Conservation (phyloP, 2,329 filamentous ascomycete genomes). For the Neofusicoccum kwambonambiense region DNA sequence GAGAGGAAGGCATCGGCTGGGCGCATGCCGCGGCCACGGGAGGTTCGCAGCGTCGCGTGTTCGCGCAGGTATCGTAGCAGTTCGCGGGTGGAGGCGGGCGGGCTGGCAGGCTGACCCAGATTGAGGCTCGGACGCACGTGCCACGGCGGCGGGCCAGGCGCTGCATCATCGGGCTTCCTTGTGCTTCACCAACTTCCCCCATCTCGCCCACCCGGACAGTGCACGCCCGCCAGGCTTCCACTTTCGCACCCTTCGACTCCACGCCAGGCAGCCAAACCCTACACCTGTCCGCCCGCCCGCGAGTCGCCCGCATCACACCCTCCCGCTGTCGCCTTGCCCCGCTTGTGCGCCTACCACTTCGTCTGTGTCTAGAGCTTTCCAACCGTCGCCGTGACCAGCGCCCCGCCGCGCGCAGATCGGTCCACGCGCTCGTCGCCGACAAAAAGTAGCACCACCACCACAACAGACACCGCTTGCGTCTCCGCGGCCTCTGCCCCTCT, state of each 20-base stretch:
- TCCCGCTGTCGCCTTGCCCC: neutral
- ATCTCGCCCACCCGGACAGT: slow-evolving; percentile 3
- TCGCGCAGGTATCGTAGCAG: no score
- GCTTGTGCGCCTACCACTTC: neutral
- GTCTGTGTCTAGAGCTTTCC: neutral
- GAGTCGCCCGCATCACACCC: neutral
- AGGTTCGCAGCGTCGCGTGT: neutral
- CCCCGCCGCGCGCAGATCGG: slow-evolving; percentile 13
- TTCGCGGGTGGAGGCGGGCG: no score
- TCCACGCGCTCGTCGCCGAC: neutral
- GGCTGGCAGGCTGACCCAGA: neutral
- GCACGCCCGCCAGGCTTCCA: slow-evolving; percentile 8
- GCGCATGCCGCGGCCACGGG: neutral
- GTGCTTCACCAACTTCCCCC: slow-evolving; percentile 17
- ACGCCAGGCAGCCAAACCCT: neutral
- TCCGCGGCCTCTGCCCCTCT: neutral
- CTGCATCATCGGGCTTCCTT: slow-evolving; percentile 19
- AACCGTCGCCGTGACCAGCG: neutral
- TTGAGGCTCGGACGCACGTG: slow-evolving; percentile 17
- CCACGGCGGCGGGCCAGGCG: neutral
- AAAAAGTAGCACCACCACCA: neutral
- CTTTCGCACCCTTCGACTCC: neutral
- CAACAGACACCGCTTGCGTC: neutral
- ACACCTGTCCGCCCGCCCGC: neutral
- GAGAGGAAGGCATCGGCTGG: neutral